Evolutionary conservation across 2,329 filamentous ascomycete species (phyloP).

Genomic region (Neonectria coccinea): DNA sequence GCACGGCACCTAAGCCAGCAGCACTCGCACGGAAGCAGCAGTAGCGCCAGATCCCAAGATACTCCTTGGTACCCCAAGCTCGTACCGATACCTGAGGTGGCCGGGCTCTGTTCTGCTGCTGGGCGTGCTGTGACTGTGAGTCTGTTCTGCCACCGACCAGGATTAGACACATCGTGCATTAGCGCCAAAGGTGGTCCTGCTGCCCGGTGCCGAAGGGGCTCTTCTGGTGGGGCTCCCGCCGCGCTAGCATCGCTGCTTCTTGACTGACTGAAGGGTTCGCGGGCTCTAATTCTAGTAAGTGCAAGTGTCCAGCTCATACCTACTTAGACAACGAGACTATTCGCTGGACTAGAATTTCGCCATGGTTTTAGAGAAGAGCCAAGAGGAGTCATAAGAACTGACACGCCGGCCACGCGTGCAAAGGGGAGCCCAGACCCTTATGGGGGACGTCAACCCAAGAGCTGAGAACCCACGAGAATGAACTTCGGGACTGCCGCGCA

Average conservation of each 20-base stretch:
- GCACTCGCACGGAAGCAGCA: slow-evolving; percentile 7
- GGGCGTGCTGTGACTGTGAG: slow-evolving; percentile 4
- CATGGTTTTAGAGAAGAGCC: background rate
- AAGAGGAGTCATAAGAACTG: slow-evolving; percentile 1
- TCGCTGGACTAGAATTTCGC: background rate
- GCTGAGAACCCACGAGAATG: background rate
- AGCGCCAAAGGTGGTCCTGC: slow-evolving; percentile 39
- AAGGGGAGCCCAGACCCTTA: slow-evolving; percentile 13
- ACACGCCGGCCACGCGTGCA: background rate
- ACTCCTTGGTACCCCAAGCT: slow-evolving; percentile 30
- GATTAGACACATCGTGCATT: slow-evolving; percentile 49
- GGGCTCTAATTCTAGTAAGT: slow-evolving; percentile 22
- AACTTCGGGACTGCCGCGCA: slow-evolving; percentile 16
- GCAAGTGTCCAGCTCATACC: slow-evolving; percentile 4
- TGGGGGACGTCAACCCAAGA: slow-evolving; percentile 9
- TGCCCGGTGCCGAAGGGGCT: slow-evolving; percentile 39
- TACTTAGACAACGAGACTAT: slow-evolving; percentile 11
- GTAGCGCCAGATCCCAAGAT: slow-evolving; percentile 19
- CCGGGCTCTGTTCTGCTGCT: slow-evolving; percentile 18
- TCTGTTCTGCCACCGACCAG: slow-evolving; percentile 32
- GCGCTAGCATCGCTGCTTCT: slow-evolving; percentile 36
- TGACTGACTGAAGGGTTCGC: slow-evolving; percentile 15
- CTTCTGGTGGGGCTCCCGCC: slow-evolving; percentile 25
- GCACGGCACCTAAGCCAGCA: slow-evolving; percentile 5
- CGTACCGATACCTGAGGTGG: slow-evolving; percentile 19